Base-by-base conservation (phyloP, 1,284 basidiomycete genomes). In the Fomitopsis betulina region DNA sequence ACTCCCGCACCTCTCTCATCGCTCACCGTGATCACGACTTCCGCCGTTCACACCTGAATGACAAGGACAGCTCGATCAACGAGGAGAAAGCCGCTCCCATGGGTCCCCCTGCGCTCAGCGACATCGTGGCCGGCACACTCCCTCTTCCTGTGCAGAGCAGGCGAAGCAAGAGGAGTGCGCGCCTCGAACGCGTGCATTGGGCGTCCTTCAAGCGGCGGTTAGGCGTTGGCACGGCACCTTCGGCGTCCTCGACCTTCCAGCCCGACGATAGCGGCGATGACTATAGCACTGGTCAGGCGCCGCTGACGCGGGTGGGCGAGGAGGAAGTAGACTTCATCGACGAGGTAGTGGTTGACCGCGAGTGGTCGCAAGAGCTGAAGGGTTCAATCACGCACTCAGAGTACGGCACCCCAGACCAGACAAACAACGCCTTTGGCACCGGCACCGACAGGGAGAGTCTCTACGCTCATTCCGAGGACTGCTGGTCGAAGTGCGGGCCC, bases 331-430 rank as follows among this genome's bases (percentile, higher is more conserved):
- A 72, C 19, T 68, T 65, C 33, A 81, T 89, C 1, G 80, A 91
- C 68, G 80, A 86, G 71, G 81, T 89, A 17, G 81, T 90, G n/a
- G 86, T 90, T 17, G 87, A 90, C 70, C 79, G 86, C 50, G 72
- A 77, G 39, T 89, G 86, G 87, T 74, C 77, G 4, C 81, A 84
- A 60, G 81, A 84, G 59, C 72, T 80, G 57, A 79, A 77, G 69
- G 79, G 74, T 57, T 80, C n/a, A n/a, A 73, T 77, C 33, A 66
- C 65, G 6, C 76, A 79, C 56, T 82, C 82, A 13, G 84, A 84
- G 23, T 76, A 80, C 38, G 78, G 65, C 23, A 77, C 70, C 21
- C 78, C 75, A 21, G 77, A 83, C 33, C 79, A 79, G 68, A 75
- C 77, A 17, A 76, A 76, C 60, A 72, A 77, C 52, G 57, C 64